Evolutionary conservation across 1,284 basidiomycete species (phyloP).

Genomic region (Apiotrichum mycotoxinovorans): DNA sequence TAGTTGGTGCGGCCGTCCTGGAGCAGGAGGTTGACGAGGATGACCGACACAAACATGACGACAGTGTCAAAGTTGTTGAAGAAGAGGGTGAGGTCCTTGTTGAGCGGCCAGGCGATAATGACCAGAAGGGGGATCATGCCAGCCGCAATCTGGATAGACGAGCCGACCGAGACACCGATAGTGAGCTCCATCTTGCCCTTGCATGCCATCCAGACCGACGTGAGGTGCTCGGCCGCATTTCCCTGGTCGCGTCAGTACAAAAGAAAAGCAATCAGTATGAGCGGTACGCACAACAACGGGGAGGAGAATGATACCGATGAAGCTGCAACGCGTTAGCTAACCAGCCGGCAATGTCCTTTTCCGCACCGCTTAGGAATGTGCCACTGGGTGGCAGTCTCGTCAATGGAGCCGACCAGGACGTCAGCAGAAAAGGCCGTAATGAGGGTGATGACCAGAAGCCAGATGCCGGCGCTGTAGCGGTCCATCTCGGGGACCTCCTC

Average conservation of each 20-base stretch:
- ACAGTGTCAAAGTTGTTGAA: constrained; percentile 69
- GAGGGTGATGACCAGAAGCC: constrained; percentile 63
- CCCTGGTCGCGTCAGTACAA: constrained; percentile 34
- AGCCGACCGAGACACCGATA: constrained; percentile 84
- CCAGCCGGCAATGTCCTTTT: not conserved
- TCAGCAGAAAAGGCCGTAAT: constrained; percentile 81
- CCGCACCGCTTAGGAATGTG: constrained; percentile 65
- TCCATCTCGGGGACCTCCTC: constrained; percentile 65
- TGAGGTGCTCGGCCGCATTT: constrained; percentile 69
- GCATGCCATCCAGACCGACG: constrained; percentile 85
- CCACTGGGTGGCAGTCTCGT: constrained; percentile 76
- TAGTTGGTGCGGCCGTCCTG: constrained; percentile 76
- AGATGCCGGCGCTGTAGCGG: constrained; percentile 59
- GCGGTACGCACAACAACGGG: constrained; percentile 51
- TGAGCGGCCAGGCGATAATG: constrained; percentile 73
- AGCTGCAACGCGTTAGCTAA: constrained; percentile 26
- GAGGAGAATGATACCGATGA: constrained; percentile 54
- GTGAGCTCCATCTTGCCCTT: constrained; percentile 66
- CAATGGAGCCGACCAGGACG: constrained; percentile 71
- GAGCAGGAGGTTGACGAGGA: constrained; percentile 74
- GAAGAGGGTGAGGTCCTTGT: constrained; percentile 75
- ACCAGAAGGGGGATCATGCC: constrained; percentile 83
- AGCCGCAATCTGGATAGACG: constrained; percentile 85
- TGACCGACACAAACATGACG: constrained; percentile 74
- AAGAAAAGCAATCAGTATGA: not conserved